Conservation (phyloP, 2,329 filamentous ascomycete species). For the Elsinoe fawcettii region DNA sequence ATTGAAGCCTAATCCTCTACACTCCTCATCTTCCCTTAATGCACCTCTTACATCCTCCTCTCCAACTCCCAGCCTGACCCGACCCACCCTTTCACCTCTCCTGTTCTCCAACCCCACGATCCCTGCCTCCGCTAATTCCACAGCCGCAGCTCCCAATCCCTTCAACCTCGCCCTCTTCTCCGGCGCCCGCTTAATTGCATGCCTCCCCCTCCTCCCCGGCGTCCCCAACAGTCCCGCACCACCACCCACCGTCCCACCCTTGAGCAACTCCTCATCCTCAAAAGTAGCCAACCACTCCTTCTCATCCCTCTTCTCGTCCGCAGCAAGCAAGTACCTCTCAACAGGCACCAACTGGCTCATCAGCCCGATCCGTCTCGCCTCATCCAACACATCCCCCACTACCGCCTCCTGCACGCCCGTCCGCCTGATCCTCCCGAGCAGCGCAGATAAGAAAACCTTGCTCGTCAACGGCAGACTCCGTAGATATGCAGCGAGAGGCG, state of each 20-base stretch:
- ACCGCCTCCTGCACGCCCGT: slow-evolving; percentile 82
- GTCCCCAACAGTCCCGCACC: slow-evolving; percentile 27
- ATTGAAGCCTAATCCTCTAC: slow-evolving; percentile 65
- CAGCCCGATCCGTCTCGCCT: slow-evolving; percentile 62
- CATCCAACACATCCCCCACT: slow-evolving; percentile 81
- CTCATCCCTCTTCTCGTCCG: slow-evolving; percentile 20
- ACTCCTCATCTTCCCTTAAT: slow-evolving; percentile 78
- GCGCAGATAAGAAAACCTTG: slow-evolving; percentile 77
- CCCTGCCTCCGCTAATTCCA: slow-evolving; percentile 79
- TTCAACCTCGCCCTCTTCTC: slow-evolving; percentile 42
- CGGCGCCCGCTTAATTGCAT: slow-evolving; percentile 26
- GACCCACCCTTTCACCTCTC: slow-evolving; percentile 76
- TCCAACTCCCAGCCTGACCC: slow-evolving; percentile 75
- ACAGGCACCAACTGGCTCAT: slow-evolving; percentile 55
- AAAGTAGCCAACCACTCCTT: slow-evolving; percentile 1
- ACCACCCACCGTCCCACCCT: slow-evolving; percentile 22
- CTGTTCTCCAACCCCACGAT: slow-evolving; percentile 73
- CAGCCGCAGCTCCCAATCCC: slow-evolving; percentile 63
- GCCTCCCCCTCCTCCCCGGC: slow-evolving; percentile 28
- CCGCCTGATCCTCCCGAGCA: slow-evolving; percentile 69
- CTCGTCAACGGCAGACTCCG: slow-evolving; percentile 71
- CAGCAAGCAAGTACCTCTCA: slow-evolving; percentile 51
- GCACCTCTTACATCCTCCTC: slow-evolving; percentile 88
- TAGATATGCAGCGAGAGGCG: slow-evolving; percentile 82
- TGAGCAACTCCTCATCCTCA: slow-evolving; percentile 9